Percentiles rank a stretch among this genome's conserved stretches.
Evolutionary conservation across 257 asterid species (phyloP).

Genomic region (Plantago elongata): DNA sequence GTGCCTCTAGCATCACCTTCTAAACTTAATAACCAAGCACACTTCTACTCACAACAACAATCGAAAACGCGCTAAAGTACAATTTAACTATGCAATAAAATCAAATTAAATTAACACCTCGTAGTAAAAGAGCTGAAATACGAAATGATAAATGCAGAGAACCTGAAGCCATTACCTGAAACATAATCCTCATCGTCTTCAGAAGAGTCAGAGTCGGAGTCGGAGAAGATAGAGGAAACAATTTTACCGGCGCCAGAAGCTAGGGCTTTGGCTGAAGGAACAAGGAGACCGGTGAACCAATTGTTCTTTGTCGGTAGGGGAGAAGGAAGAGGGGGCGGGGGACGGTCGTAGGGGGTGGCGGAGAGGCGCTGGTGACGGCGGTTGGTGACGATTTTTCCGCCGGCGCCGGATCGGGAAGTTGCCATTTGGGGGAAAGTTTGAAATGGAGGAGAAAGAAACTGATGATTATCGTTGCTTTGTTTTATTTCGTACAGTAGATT

Average conservation of each 20-base stretch:
- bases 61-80: conserved; percentile 3
- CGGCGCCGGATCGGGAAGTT: conserved; percentile 28
- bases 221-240: conserved; percentile 49
- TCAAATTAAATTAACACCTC: background rate
- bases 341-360: conserved; percentile 38
- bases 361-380: conserved; percentile 26
- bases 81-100: background rate
- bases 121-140: background rate
- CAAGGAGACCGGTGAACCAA: conserved; percentile 40
- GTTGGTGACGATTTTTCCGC: conserved; percentile 35
- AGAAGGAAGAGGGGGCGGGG: conserved; percentile 34
- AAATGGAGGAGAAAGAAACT: background rate
- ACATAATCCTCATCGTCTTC: conserved; percentile 35
- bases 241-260: conserved; percentile 79
- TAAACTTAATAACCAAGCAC: conserved; percentile 9
- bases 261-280: conserved; percentile 48
- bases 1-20: background rate
- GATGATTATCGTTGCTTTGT: too few species aligned
- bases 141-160: background rate
- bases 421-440: conserved; percentile 14
- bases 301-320: conserved; percentile 25
- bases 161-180: conserved; percentile 26
- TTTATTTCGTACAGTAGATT: too few species aligned
- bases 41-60: conserved; percentile 7
- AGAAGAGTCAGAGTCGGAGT: conserved; percentile 47